Percentiles rank a stretch among this genome's conserved stretches.
Evolutionary conservation across 2,329 filamentous ascomycete genomes (phyloP).

Genomic region (Tricladium varicosporioides): DNA sequence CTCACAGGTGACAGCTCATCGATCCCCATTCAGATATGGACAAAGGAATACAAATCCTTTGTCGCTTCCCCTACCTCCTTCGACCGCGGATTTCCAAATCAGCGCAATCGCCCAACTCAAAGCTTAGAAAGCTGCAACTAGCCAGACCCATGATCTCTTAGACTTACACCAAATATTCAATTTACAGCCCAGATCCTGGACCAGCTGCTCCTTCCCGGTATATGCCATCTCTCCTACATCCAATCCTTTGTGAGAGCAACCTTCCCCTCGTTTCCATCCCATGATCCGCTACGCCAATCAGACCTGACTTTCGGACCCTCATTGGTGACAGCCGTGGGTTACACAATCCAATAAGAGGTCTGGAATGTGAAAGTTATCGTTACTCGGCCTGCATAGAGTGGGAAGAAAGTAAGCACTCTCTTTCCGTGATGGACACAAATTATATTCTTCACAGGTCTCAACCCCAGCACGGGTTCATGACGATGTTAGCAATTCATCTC

Average conservation of each 20-base stretch:
- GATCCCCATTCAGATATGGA: neutral
- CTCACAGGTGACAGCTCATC: conserved; percentile 15
- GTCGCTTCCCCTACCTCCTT: neutral
- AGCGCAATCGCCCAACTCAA: neutral
- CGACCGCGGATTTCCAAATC: neutral
- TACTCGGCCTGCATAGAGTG: neutral
- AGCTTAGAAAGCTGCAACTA: neutral
- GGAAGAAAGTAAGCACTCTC: neutral
- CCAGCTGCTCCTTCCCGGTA: neutral
- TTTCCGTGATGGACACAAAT: too few species aligned
- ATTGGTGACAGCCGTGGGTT: neutral
- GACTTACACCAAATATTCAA: neutral
- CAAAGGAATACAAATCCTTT: neutral
- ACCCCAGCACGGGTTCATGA: too few species aligned
- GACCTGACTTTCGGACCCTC: neutral
- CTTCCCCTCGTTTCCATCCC: neutral
- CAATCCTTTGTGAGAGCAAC: neutral
- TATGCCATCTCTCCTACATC: neutral
- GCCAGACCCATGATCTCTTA: neutral
- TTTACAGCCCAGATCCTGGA: neutral
- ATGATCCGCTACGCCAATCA: neutral
- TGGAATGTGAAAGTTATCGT: neutral
- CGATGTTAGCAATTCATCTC: too few species aligned
- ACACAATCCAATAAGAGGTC: neutral
- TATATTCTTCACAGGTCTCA: too few species aligned